Conservation (phyloP, 2,329 filamentous ascomycete species). For the Albophoma yamanashiensis region DNA sequence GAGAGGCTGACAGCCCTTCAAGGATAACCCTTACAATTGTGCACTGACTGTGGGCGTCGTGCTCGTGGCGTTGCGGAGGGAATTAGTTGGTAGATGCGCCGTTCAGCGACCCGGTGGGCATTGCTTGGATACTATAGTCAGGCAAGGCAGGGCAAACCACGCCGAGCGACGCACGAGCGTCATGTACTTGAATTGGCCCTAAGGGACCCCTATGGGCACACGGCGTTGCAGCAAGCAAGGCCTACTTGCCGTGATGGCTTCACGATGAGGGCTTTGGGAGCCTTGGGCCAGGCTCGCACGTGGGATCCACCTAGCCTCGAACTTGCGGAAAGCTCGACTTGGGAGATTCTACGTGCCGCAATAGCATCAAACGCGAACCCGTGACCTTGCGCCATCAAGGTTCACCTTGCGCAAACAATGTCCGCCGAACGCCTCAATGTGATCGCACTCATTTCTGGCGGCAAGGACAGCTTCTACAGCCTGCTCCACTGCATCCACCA, state of each 20-base stretch:
- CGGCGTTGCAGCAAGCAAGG: background rate
- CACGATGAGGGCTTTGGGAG: background rate
- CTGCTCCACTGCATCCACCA: constrained; percentile 82
- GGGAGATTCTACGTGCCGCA: background rate
- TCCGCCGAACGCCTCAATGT: constrained; percentile 51
- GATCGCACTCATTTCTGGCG: constrained; percentile 87
- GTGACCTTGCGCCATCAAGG: background rate
- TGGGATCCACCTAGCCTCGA: constrained; percentile 2
- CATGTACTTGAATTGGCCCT: background rate
- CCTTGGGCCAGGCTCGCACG: background rate
- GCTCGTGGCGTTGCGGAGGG: background rate
- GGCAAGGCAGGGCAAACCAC: background rate
- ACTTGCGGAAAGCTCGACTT: background rate
- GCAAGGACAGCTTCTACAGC: constrained; percentile 94
- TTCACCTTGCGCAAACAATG: constrained; percentile 18
- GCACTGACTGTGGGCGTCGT: too few relatives aligned
- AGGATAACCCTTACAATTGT: background rate
- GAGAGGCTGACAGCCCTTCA: background rate
- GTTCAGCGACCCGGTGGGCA: background rate
- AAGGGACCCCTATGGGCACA: background rate
- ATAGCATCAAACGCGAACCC: background rate
- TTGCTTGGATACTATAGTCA: background rate
- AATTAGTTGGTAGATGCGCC: background rate
- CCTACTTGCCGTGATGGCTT: background rate
- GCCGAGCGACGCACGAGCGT: background rate